These are phyloP conservation scores for Talaromyces atroroseus DNA, from an alignment of 2,329 filamentous ascomycete species.

Conservation along the genomic window DNA sequence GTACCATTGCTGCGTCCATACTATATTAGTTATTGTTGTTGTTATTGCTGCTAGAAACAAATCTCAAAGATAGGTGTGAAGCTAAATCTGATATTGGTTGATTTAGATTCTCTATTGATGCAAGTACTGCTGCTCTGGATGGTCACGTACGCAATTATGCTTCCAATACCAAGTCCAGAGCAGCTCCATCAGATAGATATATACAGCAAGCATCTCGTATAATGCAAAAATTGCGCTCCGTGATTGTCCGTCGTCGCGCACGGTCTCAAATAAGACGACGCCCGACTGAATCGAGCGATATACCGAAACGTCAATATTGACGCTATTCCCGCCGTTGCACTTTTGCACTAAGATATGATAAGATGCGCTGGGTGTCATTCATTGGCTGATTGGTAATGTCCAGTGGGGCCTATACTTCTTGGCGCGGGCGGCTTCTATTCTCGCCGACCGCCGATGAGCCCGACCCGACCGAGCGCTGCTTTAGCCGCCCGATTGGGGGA, in stretches of 20 bases:
- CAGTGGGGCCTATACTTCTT: not conserved
- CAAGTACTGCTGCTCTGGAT: not conserved
- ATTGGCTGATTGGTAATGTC: not conserved
- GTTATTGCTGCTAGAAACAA: not conserved
- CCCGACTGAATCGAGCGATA: not conserved
- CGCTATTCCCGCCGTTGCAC: not conserved
- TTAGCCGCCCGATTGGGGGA: too few relatives aligned
- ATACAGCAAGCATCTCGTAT: not conserved
- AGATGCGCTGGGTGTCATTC: not conserved
- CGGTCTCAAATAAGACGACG: not conserved
- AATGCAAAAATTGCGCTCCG: not conserved
- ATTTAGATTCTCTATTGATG: not conserved
- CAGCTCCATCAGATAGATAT: not conserved
- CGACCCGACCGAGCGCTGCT: not conserved
- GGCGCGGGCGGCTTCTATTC: not conserved
- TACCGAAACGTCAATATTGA: not conserved
- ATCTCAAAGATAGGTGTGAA: not conserved
- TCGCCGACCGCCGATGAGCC: not conserved
- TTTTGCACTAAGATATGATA: not conserved
- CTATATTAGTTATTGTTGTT: not conserved
- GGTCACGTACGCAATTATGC: not conserved
- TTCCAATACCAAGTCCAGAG: not conserved
- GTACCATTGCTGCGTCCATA: not conserved
- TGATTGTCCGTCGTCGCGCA: not conserved
- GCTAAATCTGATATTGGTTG: not conserved